phyloP scores from a whole-genome alignment of 352 stramenopile genomes.

The Globisporangium takayamanum region DNA sequence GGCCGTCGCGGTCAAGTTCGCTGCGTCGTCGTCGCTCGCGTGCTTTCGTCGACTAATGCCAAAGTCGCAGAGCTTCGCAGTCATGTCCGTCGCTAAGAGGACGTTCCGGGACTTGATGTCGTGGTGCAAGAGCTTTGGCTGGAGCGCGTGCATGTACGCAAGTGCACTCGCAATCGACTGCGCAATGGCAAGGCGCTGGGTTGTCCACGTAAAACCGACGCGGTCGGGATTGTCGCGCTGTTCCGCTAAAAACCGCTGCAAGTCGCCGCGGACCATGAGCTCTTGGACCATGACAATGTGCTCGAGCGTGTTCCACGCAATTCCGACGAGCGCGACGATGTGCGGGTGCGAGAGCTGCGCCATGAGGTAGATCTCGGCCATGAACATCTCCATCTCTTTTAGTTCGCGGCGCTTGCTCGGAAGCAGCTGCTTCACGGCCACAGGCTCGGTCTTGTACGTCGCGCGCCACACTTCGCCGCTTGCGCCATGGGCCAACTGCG shows the following conservation, averaged over 20 bases:
- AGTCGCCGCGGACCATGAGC: slow-evolving; percentile 62
- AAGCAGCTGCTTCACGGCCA: slow-evolving; percentile 67
- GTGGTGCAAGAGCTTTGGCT: slow-evolving; percentile 12
- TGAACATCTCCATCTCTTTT: slow-evolving; percentile 68
- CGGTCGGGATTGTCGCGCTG: slow-evolving; percentile 9
- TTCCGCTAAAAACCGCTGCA: slow-evolving; percentile 43
- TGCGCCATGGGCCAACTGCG: slow-evolving; percentile 38
- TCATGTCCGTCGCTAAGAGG: slow-evolving; percentile 8
- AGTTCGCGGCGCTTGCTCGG: slow-evolving; percentile 39
- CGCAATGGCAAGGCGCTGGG: slow-evolving; percentile 50
- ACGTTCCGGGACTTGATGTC: slow-evolving; percentile 15
- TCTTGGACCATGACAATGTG: slow-evolving; percentile 73
- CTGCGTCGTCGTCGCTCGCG: slow-evolving; percentile 28
- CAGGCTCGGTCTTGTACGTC: slow-evolving; percentile 32
- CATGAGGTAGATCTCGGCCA: slow-evolving; percentile 71
- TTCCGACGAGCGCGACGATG: slow-evolving; percentile 53
- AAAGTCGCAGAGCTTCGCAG: slow-evolving; percentile 77
- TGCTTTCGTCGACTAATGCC: slow-evolving; percentile 43
- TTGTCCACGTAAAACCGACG: slow-evolving; percentile 37
- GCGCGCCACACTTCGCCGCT: slow-evolving; percentile 73
- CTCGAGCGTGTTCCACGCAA: slow-evolving; percentile 68
- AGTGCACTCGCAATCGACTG: slow-evolving; percentile 56
- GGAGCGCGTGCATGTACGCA: slow-evolving; percentile 58
- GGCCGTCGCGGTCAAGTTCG: slow-evolving; percentile 43
- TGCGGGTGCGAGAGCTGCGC: slow-evolving; percentile 57